Conservation (phyloP, 148 eudicot species). For the Rheum nobile region DNA sequence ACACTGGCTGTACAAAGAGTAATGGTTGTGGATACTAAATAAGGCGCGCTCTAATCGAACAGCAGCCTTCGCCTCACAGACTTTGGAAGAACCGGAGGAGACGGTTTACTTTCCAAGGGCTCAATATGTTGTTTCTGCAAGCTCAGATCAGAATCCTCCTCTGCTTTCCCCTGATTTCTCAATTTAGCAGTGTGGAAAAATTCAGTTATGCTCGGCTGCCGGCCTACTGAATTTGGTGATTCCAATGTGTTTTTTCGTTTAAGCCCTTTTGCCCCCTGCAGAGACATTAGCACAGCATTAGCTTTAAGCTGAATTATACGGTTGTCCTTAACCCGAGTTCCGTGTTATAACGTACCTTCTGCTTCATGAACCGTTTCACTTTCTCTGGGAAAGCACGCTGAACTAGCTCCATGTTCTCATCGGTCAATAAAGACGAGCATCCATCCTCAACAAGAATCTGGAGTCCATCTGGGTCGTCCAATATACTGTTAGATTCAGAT, state of each 20-base stretch:
- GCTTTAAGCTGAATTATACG: background rate
- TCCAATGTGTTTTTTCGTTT: constrained; percentile 32
- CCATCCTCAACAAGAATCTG: constrained; percentile 43
- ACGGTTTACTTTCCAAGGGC: constrained; percentile 26
- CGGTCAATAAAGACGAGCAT: constrained; percentile 43
- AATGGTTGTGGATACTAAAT: background rate
- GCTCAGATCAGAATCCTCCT: constrained; percentile 13
- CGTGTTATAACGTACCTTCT: constrained; percentile 34
- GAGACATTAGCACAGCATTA: background rate
- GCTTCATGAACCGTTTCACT: constrained; percentile 35
- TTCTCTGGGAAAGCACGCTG: constrained; percentile 63
- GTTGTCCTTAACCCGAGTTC: background rate
- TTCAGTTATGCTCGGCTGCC: constrained; percentile 61
- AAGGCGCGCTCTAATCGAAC: constrained; percentile 19
- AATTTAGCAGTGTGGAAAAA: constrained; percentile 63
- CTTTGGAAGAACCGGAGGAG: constrained; percentile 44
- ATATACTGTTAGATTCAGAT: constrained; percentile 23
- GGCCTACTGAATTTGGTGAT: constrained; percentile 22
- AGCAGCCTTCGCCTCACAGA: constrained; percentile 74
- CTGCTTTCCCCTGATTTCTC: constrained; percentile 16
- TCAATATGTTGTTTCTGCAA: constrained; percentile 8
- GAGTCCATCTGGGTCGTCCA: constrained; percentile 51
- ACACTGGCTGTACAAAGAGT: background rate
- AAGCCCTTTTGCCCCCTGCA: constrained; percentile 49
- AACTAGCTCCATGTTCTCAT: constrained; percentile 77